phyloP scores from a whole-genome alignment of 495 filamentous ascomycete species.

The Penicillium roqueforti region DNA sequence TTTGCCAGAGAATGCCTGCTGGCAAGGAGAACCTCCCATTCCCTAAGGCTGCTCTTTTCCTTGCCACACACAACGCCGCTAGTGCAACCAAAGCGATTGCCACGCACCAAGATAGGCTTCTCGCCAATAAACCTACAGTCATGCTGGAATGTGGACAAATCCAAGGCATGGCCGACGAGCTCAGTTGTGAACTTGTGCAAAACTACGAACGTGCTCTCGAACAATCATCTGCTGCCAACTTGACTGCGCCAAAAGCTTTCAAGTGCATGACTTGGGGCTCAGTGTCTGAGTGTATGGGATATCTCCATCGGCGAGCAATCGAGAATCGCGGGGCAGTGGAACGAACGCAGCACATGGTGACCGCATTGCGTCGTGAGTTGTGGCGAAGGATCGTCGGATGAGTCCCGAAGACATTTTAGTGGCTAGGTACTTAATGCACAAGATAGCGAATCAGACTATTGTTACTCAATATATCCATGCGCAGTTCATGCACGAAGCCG shows the following conservation, averaged over 20 bases:
- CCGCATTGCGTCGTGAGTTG: slow-evolving; percentile 24
- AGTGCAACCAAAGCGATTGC: slow-evolving; percentile 31
- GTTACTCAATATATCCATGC: neutral
- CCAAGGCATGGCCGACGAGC: slow-evolving; percentile 48
- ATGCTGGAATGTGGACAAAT: slow-evolving; percentile 54
- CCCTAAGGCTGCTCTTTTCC: slow-evolving; percentile 34
- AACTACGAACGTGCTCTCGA: slow-evolving; percentile 22
- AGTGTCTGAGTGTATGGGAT: slow-evolving; percentile 35
- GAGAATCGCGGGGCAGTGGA: slow-evolving; percentile 36
- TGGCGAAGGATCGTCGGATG: slow-evolving; percentile 39
- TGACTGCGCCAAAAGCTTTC: slow-evolving; percentile 28
- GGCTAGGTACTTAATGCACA: neutral
- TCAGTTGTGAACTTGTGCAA: slow-evolving; percentile 30
- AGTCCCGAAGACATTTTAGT: neutral
- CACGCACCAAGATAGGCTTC: slow-evolving; percentile 21
- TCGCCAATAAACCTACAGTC: slow-evolving; percentile 22
- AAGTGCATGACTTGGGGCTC: slow-evolving; percentile 39
- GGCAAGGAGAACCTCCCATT: slow-evolving; percentile 19
- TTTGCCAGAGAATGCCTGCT: slow-evolving; percentile 20
- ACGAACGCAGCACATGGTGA: slow-evolving; percentile 27
- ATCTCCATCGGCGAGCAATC: slow-evolving; percentile 33
- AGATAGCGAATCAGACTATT: neutral
- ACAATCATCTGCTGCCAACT: slow-evolving; percentile 9
- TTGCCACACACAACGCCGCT: slow-evolving; percentile 38
- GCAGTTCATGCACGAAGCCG: neutral